These are phyloP conservation scores for Diaporthe sp. DNA, from an alignment of 2,329 filamentous ascomycete species.

Conservation along the genomic window DNA sequence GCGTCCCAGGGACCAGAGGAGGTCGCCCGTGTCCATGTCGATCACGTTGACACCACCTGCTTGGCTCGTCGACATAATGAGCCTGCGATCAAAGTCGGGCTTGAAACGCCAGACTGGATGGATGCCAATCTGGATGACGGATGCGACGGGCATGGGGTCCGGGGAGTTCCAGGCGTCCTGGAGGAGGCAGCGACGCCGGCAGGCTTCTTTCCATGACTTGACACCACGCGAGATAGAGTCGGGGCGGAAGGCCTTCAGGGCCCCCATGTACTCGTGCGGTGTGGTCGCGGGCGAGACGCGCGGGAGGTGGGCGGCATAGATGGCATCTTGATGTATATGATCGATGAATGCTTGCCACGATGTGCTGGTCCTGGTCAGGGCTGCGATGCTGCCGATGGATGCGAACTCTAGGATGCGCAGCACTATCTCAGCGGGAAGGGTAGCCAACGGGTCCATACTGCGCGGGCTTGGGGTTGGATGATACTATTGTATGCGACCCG, in stretches of 20 bases:
- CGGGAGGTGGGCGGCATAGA: constrained; percentile 41
- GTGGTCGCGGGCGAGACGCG: constrained; percentile 7
- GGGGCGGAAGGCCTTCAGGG: constrained; percentile 49
- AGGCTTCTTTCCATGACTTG: constrained; percentile 59
- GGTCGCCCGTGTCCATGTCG: constrained; percentile 59
- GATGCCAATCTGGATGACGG: constrained; percentile 56
- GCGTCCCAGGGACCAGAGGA: constrained; percentile 53
- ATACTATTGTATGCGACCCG: background rate
- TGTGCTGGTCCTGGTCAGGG: constrained; percentile 39
- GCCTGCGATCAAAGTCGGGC: constrained; percentile 60
- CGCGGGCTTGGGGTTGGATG: background rate
- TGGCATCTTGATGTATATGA: constrained; percentile 42
- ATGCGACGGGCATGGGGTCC: constrained; percentile 53
- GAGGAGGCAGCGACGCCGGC: constrained; percentile 56
- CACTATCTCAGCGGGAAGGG: constrained; percentile 45
- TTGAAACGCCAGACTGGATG: constrained; percentile 61
- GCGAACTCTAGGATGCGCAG: constrained; percentile 45
- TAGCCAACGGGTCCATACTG: constrained; percentile 42
- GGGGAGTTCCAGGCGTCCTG: constrained; percentile 54
- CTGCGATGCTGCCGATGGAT: constrained; percentile 38
- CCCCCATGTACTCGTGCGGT: constrained; percentile 24
- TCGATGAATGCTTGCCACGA: constrained; percentile 46
- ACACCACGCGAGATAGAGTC: constrained; percentile 49
- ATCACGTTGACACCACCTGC: constrained; percentile 60
- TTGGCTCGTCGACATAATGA: constrained; percentile 60